Evolutionary conservation across 208 protist genomes (phyloP), one percentile per base, ranked within the genome.

Genomic region (Angomonas ambiguus): DNA sequence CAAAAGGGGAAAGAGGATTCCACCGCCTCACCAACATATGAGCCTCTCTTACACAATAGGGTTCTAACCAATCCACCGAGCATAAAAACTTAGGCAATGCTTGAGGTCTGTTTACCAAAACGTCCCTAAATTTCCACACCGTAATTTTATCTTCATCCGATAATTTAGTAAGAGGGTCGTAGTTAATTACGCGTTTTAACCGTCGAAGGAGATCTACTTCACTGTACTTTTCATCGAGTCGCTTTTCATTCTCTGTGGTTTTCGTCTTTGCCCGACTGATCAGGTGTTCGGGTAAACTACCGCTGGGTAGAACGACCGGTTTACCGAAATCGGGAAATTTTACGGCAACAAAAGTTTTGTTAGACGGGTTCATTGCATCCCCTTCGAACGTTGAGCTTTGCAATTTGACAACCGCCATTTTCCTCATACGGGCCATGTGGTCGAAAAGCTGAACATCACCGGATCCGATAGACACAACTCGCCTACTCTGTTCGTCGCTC

Each of bases 1-100:
- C 83, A 32, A 95, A 87, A 3, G 81, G 80, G 3, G 69, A 48
- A 18, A 84, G 68, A 11, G 70, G 69, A 22, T 55, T 60, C 84
- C 82, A 95, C 16, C 72, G 76, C 8, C 65, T 56, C 8, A 93
- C 59, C 24, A 88, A 59, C 34, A 66, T 70, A 63, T 88, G 82
- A 3, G 75, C 72, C 27, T 84, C 82, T 57, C 85, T 84, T 18
- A 93, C 86, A 27, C 83, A 80, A 42, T 72, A 79, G 10, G 78
- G 81, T 45, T 79, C 68, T n/a, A 80, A 20, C 87, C 84, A 96
- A 66, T 83, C 69, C 24, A 95, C 83, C 4, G 76, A 71, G 22
- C 76, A 69, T 10, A 97, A 63, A 56, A 95, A 87, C 30, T 93
- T 96, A 1, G 83, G 59, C 65, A 97, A 68, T 0, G 80, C 85